A percentile compares a stretch with the other conserved stretches of the same genome.
Conservation (phyloP, 352 stramenopile species). For the Elongisporangium prolatum region DNA sequence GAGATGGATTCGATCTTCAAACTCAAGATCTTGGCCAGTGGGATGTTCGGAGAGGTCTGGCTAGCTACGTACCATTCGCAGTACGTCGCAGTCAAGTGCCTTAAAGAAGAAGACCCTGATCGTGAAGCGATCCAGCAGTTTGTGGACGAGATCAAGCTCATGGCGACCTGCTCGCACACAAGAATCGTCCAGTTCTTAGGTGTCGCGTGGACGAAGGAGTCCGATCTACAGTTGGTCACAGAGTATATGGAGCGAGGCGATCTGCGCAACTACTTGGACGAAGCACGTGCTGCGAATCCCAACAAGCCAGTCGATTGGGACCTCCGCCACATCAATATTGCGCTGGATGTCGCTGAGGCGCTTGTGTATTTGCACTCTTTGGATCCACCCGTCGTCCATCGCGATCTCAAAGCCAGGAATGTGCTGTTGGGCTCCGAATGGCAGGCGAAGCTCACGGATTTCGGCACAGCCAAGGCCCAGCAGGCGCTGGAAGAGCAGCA, state of each 20-base stretch:
- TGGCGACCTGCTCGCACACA: conserved; percentile 42
- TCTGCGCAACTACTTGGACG: conserved; percentile 26
- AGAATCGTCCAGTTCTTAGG: conserved; percentile 49
- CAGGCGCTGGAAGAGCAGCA: conserved; percentile 23
- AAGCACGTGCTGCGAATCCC: not conserved
- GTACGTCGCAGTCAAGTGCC: conserved; percentile 43
- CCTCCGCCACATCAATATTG: conserved; percentile 10
- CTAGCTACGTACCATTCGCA: conserved; percentile 40
- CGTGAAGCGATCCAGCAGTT: conserved; percentile 10
- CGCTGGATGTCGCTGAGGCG: conserved; percentile 42
- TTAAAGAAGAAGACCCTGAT: conserved; percentile 12
- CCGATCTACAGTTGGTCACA: conserved; percentile 42
- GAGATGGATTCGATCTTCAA: not conserved
- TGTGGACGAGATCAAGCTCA: conserved; percentile 41
- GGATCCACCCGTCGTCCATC: conserved; percentile 42
- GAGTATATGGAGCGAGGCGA: conserved; percentile 55
- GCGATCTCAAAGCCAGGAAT: conserved; percentile 60
- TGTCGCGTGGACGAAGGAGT: conserved; percentile 40
- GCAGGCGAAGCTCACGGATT: conserved; percentile 59
- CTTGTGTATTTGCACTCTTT: conserved; percentile 63
- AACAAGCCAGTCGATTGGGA: not conserved
- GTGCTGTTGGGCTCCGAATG: conserved; percentile 33
- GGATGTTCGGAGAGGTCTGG: conserved; percentile 48
- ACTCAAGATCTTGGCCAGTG: conserved; percentile 20
- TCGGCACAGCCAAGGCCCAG: conserved; percentile 41